Evolutionary conservation across 352 stramenopile species (phyloP).

Genomic region (Pythium phragmitis): DNA sequence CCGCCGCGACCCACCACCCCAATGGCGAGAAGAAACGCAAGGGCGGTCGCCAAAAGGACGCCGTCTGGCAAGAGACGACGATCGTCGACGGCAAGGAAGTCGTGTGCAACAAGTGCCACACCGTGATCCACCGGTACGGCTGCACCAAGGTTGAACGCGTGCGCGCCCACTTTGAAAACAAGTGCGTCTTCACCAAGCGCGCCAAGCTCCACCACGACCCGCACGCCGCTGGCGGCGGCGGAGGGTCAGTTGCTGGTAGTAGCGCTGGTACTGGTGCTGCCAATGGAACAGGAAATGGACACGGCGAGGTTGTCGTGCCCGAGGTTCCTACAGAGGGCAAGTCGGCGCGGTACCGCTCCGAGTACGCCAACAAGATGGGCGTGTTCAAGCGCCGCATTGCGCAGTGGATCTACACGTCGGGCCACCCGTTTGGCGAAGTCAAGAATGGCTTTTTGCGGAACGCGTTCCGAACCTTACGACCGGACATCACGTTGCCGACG

Average conservation of each 20-base stretch:
- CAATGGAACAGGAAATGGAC: not conserved
- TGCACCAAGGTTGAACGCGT: conserved; percentile 72
- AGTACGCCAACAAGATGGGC: conserved; percentile 47
- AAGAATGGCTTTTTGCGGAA: conserved; percentile 45
- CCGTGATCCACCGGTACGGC: conserved; percentile 66
- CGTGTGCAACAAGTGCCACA: conserved; percentile 67
- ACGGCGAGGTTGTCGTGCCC: conserved; percentile 13
- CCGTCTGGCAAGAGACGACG: conserved; percentile 58
- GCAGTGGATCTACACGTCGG: conserved; percentile 63
- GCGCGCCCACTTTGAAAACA: conserved; percentile 66
- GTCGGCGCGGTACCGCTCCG: conserved; percentile 21
- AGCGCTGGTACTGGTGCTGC: not conserved
- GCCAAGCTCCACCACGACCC: conserved; percentile 20
- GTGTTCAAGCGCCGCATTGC: conserved; percentile 66
- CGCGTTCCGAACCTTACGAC: conserved; percentile 42
- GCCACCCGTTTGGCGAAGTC: conserved; percentile 44
- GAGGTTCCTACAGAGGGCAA: conserved; percentile 18
- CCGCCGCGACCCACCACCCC: not conserved
- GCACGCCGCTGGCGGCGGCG: not conserved
- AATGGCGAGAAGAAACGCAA: conserved; percentile 45
- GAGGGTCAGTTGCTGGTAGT: not conserved
- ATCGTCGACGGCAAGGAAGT: conserved; percentile 57
- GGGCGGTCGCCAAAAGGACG: conserved; percentile 49
- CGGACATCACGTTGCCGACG: conserved; percentile 40
- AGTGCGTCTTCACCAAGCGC: conserved; percentile 37